A percentile compares a stretch with the other conserved stretches of the same genome.
Conservation (phyloP, 805 yeast genomes). For the Yamadazyma laniorum region DNA sequence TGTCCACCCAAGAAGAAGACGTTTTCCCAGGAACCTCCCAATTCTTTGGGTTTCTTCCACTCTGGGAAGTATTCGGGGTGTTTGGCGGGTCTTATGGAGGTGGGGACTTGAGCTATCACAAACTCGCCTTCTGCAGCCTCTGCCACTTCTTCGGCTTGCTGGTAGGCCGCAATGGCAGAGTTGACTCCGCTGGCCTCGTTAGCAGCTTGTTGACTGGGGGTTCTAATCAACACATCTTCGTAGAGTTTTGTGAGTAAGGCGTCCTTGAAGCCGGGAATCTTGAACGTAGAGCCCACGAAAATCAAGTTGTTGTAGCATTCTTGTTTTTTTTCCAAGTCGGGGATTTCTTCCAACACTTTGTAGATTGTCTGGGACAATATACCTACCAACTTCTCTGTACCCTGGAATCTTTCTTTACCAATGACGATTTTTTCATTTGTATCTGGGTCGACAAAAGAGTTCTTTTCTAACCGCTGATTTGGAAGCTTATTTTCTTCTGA, state of each 20-base stretch:
- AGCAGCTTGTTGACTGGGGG: conserved; percentile 27
- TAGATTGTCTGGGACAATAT: conserved; percentile 55
- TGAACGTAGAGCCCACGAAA: conserved; percentile 73
- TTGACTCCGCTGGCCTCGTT: conserved; percentile 27
- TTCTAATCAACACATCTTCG: conserved; percentile 50
- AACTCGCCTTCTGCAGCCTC: conserved; percentile 26
- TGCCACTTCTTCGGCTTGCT: conserved; percentile 38
- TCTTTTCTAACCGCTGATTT: conserved; percentile 73
- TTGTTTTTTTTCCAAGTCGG: conserved; percentile 69
- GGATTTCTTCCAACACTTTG: conserved; percentile 51
- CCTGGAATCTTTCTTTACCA: conserved; percentile 91
- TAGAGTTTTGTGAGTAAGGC: conserved; percentile 60
- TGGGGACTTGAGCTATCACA: conserved; percentile 67
- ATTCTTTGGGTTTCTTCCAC: conserved; percentile 66
- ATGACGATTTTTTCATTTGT: conserved; percentile 56
- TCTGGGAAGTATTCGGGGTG: conserved; percentile 92
- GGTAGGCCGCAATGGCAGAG: conserved; percentile 42
- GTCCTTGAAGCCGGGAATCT: conserved; percentile 73
- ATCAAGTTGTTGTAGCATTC: conserved; percentile 83
- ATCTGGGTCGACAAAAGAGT: conserved; percentile 61
- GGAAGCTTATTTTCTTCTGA: conserved; percentile 36
- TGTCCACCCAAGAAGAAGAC: conserved; percentile 82
- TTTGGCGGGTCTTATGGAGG: conserved; percentile 63
- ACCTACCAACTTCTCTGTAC: conserved; percentile 60
- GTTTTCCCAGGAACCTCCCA: conserved; percentile 65